Conservation (phyloP, 805 yeast genomes). For the Torulaspora gathmanii region DNA sequence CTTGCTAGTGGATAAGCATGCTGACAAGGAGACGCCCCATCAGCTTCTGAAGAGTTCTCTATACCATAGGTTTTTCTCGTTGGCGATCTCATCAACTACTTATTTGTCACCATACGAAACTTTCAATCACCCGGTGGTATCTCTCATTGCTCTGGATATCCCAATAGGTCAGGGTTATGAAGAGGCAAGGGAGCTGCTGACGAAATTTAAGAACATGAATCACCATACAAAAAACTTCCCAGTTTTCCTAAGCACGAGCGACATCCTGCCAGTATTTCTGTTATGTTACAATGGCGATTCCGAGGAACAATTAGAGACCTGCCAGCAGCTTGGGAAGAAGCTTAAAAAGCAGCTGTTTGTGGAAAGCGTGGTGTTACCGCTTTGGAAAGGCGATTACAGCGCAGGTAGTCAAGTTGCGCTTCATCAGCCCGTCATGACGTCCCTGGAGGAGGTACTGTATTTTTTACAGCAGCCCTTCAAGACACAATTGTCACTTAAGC, state of each 20-base stretch:
- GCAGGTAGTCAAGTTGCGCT: constrained; percentile 15
- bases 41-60: constrained; percentile 41
- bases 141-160: constrained; percentile 58
- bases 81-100: constrained; percentile 51
- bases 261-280: constrained; percentile 51
- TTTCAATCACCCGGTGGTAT: constrained; percentile 79
- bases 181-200: constrained; percentile 53
- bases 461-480: constrained; percentile 12
- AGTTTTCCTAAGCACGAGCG: constrained; percentile 57
- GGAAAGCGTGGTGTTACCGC: constrained; percentile 32
- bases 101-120: constrained; percentile 74
- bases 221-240: constrained; percentile 45
- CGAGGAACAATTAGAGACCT: constrained; percentile 43
- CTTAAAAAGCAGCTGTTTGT: constrained; percentile 41
- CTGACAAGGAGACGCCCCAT: constrained; percentile 29
- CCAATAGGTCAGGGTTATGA: constrained; percentile 37
- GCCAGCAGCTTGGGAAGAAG: constrained; percentile 38
- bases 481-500: constrained; percentile 17
- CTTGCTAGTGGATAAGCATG: constrained; percentile 26
- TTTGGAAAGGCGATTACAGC: constrained; percentile 21
- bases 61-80: constrained; percentile 54
- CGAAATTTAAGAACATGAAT: constrained; percentile 45
- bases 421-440: constrained; percentile 34
- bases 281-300: constrained; percentile 45
- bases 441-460: constrained; percentile 25